These are phyloP conservation scores for Canariomyces notabilis DNA, from an alignment of 2,329 filamentous ascomycete species.

Conservation along the genomic window DNA sequence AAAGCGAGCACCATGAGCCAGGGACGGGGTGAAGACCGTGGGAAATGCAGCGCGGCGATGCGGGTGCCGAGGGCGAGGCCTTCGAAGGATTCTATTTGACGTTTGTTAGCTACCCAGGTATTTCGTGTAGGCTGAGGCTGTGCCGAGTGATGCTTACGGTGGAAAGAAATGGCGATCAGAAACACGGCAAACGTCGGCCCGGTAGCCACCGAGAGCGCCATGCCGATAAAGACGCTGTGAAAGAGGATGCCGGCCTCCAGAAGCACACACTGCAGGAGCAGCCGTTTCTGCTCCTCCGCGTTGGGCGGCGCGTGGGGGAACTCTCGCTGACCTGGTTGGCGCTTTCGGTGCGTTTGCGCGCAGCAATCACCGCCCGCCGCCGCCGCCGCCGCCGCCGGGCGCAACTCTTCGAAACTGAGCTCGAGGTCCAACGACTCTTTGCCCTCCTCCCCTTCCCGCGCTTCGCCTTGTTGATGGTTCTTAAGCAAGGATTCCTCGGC, in stretches of 20 bases:
- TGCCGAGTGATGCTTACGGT: slow-evolving; percentile 41
- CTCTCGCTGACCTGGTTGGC: slow-evolving; percentile 6
- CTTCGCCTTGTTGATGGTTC: slow-evolving; percentile 28
- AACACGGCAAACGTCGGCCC: slow-evolving; percentile 76
- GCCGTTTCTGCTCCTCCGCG: slow-evolving; percentile 57
- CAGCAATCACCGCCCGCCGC: slow-evolving; percentile 27
- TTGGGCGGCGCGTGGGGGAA: slow-evolving; percentile 28
- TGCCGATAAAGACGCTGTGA: slow-evolving; percentile 81
- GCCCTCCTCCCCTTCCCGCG: slow-evolving; percentile 43
- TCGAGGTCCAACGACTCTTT: slow-evolving; percentile 47
- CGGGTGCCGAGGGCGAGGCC: slow-evolving; percentile 79
- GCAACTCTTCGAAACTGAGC: slow-evolving; percentile 57
- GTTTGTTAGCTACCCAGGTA: neutral
- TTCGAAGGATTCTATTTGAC: slow-evolving; percentile 64
- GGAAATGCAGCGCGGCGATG: slow-evolving; percentile 78
- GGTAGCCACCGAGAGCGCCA: slow-evolving; percentile 77
- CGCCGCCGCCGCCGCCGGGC: slow-evolving; percentile 38
- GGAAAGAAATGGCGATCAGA: slow-evolving; percentile 74
- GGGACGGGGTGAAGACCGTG: slow-evolving; percentile 65
- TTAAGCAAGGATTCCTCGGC: slow-evolving; percentile 19
- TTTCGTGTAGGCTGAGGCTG: neutral
- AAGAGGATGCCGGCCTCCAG: slow-evolving; percentile 81
- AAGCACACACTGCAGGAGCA: slow-evolving; percentile 71
- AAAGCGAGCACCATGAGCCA: slow-evolving; percentile 80
- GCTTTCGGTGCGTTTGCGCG: slow-evolving; percentile 20